Evolutionary conservation across 2,329 filamentous ascomycete species (phyloP).

Genomic region (Epichloe hybrida): DNA sequence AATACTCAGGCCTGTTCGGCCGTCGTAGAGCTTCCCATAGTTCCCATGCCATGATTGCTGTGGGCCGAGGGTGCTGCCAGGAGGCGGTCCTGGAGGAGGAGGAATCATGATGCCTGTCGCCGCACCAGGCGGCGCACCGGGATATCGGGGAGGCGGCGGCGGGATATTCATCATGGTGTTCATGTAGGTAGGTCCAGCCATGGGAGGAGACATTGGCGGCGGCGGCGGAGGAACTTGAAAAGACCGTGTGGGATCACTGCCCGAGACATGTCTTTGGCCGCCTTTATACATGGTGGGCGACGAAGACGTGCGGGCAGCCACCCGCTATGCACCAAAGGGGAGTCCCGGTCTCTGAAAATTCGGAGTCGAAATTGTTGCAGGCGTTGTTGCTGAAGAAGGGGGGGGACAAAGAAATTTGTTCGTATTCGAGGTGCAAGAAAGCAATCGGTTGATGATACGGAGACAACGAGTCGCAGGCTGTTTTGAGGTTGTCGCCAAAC

Average conservation of each 20-base stretch:
- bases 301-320: neutral
- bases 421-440: neutral
- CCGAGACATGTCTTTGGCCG: slow-evolving; percentile 34
- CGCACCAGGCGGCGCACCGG: slow-evolving; percentile 24
- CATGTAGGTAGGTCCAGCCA: slow-evolving; percentile 24
- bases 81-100: slow-evolving; percentile 42
- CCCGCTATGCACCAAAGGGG: neutral
- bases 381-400: neutral
- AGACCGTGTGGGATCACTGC: slow-evolving; percentile 34
- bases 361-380: neutral
- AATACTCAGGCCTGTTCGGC: slow-evolving; percentile 30
- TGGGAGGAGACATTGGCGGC: slow-evolving; percentile 40
- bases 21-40: slow-evolving; percentile 39
- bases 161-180: slow-evolving; percentile 36
- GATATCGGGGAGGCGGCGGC: slow-evolving; percentile 42
- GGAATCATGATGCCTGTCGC: slow-evolving; percentile 33
- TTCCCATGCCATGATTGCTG: slow-evolving; percentile 37
- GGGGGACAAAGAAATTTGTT: neutral
- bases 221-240: slow-evolving; percentile 45
- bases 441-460: neutral
- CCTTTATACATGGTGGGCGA: slow-evolving; percentile 38
- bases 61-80: slow-evolving; percentile 26
- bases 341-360: neutral
- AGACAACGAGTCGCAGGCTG: neutral
- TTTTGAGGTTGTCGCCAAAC: slow-evolving; percentile 1